Conservation (phyloP, 257 asterid species). For the Gentiana macrophylla region DNA sequence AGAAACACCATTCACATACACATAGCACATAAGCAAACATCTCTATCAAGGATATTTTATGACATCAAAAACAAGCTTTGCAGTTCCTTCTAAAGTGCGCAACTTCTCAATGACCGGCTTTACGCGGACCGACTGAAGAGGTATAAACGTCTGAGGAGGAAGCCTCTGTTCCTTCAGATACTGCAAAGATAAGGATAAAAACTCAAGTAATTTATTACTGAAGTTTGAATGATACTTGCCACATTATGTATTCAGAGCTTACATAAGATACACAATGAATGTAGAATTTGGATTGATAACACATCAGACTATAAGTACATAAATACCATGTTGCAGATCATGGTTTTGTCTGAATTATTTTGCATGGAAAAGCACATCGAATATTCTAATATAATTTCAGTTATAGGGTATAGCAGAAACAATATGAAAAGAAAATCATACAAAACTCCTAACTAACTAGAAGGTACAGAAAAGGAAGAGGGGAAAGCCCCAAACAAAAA, state of each 20-base stretch:
- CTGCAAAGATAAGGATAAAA: slow-evolving; percentile 25
- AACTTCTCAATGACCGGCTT: slow-evolving; percentile 77
- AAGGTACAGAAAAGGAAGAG: neutral
- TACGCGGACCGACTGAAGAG: slow-evolving; percentile 89
- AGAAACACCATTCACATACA: too few relatives aligned
- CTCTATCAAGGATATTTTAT: slow-evolving; percentile 76
- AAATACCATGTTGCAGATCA: too few relatives aligned
- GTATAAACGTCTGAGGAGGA: slow-evolving; percentile 97
- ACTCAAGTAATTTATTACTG: slow-evolving; percentile 10
- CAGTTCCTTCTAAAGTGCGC: slow-evolving; percentile 90
- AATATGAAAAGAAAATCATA: neutral
- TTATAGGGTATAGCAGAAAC: neutral
- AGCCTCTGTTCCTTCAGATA: slow-evolving; percentile 96
- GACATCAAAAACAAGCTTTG: slow-evolving; percentile 85
- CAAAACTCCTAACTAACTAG: neutral
- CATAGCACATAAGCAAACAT: neutral
- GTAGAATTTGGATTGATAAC: too few relatives aligned
- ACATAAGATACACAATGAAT: too few relatives aligned
- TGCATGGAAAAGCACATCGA: too few relatives aligned
- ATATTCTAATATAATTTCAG: neutral
- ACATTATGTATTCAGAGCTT: too few relatives aligned
- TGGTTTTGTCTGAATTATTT: too few relatives aligned
- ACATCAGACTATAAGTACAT: too few relatives aligned
- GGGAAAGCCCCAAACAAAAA: neutral
- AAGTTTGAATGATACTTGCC: too few relatives aligned